A percentile compares a stretch with the other conserved stretches of the same genome.
Evolutionary conservation across 805 yeast species (phyloP).

Genomic region (Cyberlindnera petersonii): DNA sequence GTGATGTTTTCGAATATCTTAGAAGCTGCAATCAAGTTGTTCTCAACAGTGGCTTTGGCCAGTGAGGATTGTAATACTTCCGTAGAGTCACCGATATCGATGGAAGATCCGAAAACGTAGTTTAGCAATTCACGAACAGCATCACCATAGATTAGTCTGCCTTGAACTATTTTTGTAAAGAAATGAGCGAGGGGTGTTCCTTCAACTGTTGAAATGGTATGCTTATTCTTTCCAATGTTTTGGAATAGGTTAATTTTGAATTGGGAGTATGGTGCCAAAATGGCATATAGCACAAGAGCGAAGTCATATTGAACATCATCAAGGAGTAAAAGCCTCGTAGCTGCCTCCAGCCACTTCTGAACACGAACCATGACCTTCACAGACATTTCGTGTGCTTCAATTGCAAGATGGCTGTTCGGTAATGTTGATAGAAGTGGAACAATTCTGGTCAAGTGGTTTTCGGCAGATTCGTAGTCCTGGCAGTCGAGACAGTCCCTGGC

Average conservation of each 20-base stretch:
- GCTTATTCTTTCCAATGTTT: conserved; percentile 10
- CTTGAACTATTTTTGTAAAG: conserved; percentile 16
- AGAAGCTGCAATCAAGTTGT: conserved; percentile 17
- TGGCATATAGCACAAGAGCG: conserved; percentile 13
- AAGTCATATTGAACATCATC: conserved; percentile 14
- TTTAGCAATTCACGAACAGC: conserved; percentile 10
- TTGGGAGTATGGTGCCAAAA: conserved; percentile 14
- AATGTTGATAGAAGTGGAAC: conserved; percentile 10
- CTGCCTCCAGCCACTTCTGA: conserved; percentile 23
- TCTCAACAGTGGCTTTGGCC: conserved; percentile 16
- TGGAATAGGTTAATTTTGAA: conserved; percentile 12
- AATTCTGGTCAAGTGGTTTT: conserved; percentile 22
- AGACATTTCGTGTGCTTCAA: conserved; percentile 7
- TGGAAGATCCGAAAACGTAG: background rate
- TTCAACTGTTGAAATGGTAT: conserved; percentile 3
- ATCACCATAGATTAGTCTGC: conserved; percentile 15
- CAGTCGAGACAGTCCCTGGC: conserved; percentile 15
- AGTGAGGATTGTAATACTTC: conserved; percentile 7
- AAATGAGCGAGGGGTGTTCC: conserved; percentile 12
- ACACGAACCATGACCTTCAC: conserved; percentile 19
- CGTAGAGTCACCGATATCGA: conserved; percentile 3
- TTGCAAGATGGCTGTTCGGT: conserved; percentile 1
- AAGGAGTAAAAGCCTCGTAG: conserved; percentile 15
- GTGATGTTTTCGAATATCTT: conserved; percentile 17
- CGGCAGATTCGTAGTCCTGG: conserved; percentile 20